A percentile compares a stretch with the other conserved stretches of the same genome.
Evolutionary conservation across 2,329 filamentous ascomycete species (phyloP).

Genomic region (Scytalidium lignicola): DNA sequence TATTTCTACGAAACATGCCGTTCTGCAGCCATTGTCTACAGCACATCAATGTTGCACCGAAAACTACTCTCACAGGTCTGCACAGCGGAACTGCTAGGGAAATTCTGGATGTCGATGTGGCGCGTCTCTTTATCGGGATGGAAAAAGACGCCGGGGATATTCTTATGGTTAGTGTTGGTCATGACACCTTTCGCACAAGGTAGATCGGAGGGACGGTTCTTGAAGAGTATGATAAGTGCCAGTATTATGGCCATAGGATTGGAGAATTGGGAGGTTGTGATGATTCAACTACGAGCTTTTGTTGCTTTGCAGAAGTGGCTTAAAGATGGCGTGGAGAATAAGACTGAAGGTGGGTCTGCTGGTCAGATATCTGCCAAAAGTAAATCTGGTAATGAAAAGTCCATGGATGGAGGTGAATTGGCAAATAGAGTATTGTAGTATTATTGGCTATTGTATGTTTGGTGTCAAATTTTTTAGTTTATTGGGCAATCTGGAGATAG

Average conservation of each 20-base stretch:
- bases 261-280: conserved; percentile 23
- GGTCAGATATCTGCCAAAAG: background rate
- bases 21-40: conserved; percentile 22
- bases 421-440: background rate
- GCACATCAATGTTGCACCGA: conserved; percentile 18
- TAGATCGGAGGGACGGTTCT: conserved; percentile 22
- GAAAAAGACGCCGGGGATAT: conserved; percentile 28
- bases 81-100: conserved; percentile 9
- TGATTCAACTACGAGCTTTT: conserved; percentile 22
- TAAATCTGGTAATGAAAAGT: background rate
- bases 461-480: too few relatives aligned
- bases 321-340: background rate
- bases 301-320: conserved; percentile 27
- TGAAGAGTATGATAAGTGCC: conserved; percentile 26
- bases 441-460: too few relatives aligned
- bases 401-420: background rate
- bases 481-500: too few relatives aligned
- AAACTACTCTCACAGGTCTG: conserved; percentile 23
- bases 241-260: conserved; percentile 24
- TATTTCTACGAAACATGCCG: conserved; percentile 21
- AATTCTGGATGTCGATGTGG: conserved; percentile 22
- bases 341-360: background rate
- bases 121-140: conserved; percentile 22
- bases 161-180: conserved; percentile 27
- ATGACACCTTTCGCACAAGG: conserved; percentile 20